Percentiles rank a stretch among this genome's conserved stretches.
Conservation (phyloP, 768 basidiomycete genomes). For the Leccinum imitatum region DNA sequence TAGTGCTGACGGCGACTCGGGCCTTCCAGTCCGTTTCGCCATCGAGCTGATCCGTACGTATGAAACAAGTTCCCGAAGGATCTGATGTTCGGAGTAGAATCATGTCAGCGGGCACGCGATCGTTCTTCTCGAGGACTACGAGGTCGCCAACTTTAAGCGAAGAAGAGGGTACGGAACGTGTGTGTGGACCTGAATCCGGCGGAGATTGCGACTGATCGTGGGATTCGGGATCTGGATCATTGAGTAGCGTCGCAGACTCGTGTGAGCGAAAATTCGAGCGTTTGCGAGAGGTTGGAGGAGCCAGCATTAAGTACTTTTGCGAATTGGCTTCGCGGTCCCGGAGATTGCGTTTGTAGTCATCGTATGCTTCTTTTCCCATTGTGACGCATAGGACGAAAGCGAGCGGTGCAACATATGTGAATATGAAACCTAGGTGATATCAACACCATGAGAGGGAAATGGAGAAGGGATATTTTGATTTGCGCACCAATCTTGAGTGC, state of each 20-base stretch:
- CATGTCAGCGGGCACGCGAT: constrained; percentile 93
- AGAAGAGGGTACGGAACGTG: constrained; percentile 84
- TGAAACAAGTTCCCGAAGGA: constrained; percentile 90
- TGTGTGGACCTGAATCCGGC: constrained; percentile 45
- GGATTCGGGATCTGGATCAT: constrained; percentile 22
- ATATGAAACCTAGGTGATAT: constrained; percentile 70
- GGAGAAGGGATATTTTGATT: background rate
- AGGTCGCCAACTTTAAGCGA: constrained; percentile 89
- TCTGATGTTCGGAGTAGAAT: constrained; percentile 88
- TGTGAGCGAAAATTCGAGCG: constrained; percentile 12
- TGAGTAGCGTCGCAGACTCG: constrained; percentile 20
- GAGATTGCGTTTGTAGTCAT: constrained; percentile 92
- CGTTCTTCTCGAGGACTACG: constrained; percentile 92
- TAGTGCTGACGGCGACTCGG: constrained; percentile 66
- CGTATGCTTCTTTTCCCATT: constrained; percentile 98
- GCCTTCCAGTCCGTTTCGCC: constrained; percentile 99
- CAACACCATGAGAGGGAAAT: background rate
- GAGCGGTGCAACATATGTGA: constrained; percentile 94
- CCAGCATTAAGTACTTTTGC: constrained; percentile 83
- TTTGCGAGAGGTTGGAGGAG: constrained; percentile 45
- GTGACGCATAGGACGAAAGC: constrained; percentile 94
- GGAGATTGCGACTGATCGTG: constrained; percentile 13
- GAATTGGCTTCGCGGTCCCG: constrained; percentile 96
- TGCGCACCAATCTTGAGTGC: constrained; percentile 89
- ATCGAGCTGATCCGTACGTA: constrained; percentile 96